Evolutionary conservation across 1,284 basidiomycete species (phyloP).

Genomic region (Cutaneotrichosporon sp.): DNA sequence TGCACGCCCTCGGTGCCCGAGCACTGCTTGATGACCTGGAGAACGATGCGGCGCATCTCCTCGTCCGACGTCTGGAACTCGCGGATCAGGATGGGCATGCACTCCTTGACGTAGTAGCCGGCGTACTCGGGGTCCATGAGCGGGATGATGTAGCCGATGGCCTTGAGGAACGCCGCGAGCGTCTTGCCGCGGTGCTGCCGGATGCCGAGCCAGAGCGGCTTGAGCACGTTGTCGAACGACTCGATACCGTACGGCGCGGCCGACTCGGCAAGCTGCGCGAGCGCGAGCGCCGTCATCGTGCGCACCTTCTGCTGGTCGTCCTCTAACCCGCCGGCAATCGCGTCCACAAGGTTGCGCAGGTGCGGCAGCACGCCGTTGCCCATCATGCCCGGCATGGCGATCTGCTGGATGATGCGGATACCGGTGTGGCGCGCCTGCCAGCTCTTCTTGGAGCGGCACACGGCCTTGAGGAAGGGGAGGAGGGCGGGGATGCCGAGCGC

Average conservation of each 20-base stretch:
- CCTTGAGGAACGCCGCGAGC: constrained; percentile 96
- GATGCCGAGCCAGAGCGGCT: constrained; percentile 97
- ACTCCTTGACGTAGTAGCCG: constrained; percentile 96
- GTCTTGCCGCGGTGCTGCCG: constrained; percentile 97
- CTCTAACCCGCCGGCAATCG: constrained; percentile 90
- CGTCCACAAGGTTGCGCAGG: constrained; percentile 92
- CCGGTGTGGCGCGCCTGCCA: constrained; percentile 99
- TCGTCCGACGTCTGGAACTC: constrained; percentile 99
- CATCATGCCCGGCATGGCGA: constrained; percentile 91
- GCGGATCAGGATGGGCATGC: constrained; percentile 95
- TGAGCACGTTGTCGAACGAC: constrained; percentile 97
- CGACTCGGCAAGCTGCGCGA: constrained; percentile 97
- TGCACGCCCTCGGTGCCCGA: constrained; percentile 97
- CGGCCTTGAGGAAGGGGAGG: constrained; percentile 96
- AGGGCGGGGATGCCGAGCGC: constrained; percentile 97
- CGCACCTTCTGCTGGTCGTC: constrained; percentile 99
- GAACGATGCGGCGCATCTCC: constrained; percentile 99
- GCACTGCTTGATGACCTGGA: constrained; percentile 99
- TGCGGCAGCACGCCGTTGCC: constrained; percentile 98
- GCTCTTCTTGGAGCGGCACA: constrained; percentile 98
- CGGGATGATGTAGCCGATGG: constrained; percentile 99
- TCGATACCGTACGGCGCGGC: constrained; percentile 99
- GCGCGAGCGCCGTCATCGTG: constrained; percentile 95
- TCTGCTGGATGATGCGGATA: constrained; percentile 99
- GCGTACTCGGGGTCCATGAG: constrained; percentile 99